These are phyloP conservation scores for Cadophora sp. DNA, from an alignment of 2,329 filamentous ascomycete genomes.

Conservation along the genomic window DNA sequence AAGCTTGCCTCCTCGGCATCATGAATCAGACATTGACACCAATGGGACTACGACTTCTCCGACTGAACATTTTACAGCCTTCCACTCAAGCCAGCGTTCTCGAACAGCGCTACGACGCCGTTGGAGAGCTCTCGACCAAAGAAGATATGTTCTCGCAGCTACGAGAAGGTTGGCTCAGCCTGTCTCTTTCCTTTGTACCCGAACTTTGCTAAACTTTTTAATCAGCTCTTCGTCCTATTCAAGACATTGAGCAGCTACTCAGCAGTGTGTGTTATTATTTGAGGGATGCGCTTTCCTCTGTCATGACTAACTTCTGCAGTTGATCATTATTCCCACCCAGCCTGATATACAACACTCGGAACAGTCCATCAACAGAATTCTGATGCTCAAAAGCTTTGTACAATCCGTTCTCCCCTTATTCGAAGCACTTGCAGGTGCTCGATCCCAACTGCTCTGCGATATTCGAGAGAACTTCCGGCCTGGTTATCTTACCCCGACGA, in stretches of 20 bases:
- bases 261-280: slow-evolving; percentile 65
- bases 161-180: slow-evolving; percentile 62
- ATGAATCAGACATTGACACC: slow-evolving; percentile 85
- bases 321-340: slow-evolving; percentile 77
- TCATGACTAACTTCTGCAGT: slow-evolving; percentile 50
- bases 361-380: slow-evolving; percentile 83
- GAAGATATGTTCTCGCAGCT: slow-evolving; percentile 85
- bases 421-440: slow-evolving; percentile 69
- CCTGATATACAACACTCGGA: slow-evolving; percentile 73
- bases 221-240: slow-evolving; percentile 73
- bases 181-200: neutral
- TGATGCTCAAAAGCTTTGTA: slow-evolving; percentile 86
- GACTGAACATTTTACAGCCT: slow-evolving; percentile 88
- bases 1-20: slow-evolving; percentile 82
- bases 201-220: neutral
- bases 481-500: slow-evolving; percentile 64
- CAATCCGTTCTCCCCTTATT: slow-evolving; percentile 70
- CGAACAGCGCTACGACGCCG: slow-evolving; percentile 75
- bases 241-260: slow-evolving; percentile 81
- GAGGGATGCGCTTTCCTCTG: neutral
- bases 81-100: slow-evolving; percentile 75
- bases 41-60: slow-evolving; percentile 85
- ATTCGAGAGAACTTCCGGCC: slow-evolving; percentile 75
- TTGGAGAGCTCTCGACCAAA: slow-evolving; percentile 81
- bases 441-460: slow-evolving; percentile 67